Percentiles rank a stretch among this genome's conserved stretches.
phyloP scores from a whole-genome alignment of 306 rosid species.

The Clitoria ternatea region DNA sequence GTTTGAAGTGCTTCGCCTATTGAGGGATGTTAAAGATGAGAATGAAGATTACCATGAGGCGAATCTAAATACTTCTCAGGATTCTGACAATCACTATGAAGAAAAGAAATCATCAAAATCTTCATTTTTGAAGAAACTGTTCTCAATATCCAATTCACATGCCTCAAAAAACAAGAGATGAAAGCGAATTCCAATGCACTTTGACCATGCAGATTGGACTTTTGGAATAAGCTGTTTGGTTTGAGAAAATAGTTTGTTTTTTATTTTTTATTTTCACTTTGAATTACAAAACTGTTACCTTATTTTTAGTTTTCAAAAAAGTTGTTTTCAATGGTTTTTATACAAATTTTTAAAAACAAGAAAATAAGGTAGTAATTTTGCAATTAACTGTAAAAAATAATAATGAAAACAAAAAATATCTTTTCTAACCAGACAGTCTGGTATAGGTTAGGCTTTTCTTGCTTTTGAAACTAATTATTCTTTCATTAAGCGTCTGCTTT shows the following conservation, averaged over 20 bases:
- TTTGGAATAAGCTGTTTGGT: too few species aligned
- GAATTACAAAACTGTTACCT: too few species aligned
- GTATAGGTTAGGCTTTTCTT: neutral
- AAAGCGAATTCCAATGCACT: slow-evolving; percentile 13
- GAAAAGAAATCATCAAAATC: slow-evolving; percentile 45
- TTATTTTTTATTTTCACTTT: too few species aligned
- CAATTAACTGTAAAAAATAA: too few species aligned
- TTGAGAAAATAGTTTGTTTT: too few species aligned
- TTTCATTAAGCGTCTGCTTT: slow-evolving; percentile 6
- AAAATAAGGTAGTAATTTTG: too few species aligned
- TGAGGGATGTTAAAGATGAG: slow-evolving; percentile 38
- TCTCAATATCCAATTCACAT: slow-evolving; percentile 35
- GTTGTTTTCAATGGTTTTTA: too few species aligned
- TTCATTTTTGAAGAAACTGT: slow-evolving; percentile 40
- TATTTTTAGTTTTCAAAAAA: too few species aligned
- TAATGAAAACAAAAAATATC: too few species aligned
- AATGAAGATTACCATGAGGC: slow-evolving; percentile 18
- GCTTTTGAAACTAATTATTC: neutral
- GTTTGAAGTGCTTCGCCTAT: slow-evolving; percentile 59
- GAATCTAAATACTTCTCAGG: slow-evolving; percentile 21
- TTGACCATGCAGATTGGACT: neutral
- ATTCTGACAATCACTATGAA: slow-evolving; percentile 7
- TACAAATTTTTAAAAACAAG: too few species aligned
- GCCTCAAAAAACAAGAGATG: slow-evolving; percentile 39
- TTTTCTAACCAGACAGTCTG: too few species aligned